These are phyloP conservation scores for Ustilago xerochloae DNA, from an alignment of 1,284 basidiomycete species.

Conservation along the genomic window DNA sequence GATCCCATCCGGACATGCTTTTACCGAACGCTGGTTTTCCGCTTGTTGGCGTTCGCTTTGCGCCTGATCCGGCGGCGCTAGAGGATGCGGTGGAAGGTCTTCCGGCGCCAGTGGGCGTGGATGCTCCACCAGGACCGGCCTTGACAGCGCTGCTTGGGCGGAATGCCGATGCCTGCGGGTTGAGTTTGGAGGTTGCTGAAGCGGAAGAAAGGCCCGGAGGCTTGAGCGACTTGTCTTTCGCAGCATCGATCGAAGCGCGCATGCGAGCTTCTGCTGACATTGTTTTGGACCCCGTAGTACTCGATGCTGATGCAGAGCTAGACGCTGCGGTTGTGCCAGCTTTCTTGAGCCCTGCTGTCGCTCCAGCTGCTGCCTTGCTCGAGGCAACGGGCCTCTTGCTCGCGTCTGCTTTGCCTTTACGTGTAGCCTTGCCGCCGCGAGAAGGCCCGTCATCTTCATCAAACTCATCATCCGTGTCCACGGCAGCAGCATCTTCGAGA, in stretches of 20 bases:
- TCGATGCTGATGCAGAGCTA: not conserved
- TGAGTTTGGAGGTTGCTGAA: constrained; percentile 22
- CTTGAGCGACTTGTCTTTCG: constrained; percentile 34
- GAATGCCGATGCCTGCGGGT: constrained; percentile 36
- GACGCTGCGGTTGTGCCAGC: not conserved
- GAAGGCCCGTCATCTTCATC: constrained; percentile 1
- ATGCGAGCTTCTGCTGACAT: constrained; percentile 39
- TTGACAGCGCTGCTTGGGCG: constrained; percentile 22
- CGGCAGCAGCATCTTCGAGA: constrained; percentile 10
- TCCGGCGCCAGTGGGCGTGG: constrained; percentile 15
- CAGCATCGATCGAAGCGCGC: constrained; percentile 46
- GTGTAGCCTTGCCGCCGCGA: constrained; percentile 2
- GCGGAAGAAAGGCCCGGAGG: not conserved
- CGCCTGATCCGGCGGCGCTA: not conserved
- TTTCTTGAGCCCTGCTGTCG: constrained; percentile 9
- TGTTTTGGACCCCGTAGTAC: constrained; percentile 6
- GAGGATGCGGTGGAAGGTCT: constrained; percentile 1
- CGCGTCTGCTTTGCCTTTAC: not conserved
- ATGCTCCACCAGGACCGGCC: constrained; percentile 5
- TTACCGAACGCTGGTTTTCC: constrained; percentile 46
- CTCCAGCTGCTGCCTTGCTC: constrained; percentile 3
- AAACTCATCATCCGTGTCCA: constrained; percentile 24
- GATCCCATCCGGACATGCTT: constrained; percentile 47
- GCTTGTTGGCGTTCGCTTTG: constrained; percentile 11
- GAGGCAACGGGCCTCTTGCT: constrained; percentile 1